phyloP scores from a whole-genome alignment of 345 rosid genomes.

The Raphanus raphanistrum region DNA sequence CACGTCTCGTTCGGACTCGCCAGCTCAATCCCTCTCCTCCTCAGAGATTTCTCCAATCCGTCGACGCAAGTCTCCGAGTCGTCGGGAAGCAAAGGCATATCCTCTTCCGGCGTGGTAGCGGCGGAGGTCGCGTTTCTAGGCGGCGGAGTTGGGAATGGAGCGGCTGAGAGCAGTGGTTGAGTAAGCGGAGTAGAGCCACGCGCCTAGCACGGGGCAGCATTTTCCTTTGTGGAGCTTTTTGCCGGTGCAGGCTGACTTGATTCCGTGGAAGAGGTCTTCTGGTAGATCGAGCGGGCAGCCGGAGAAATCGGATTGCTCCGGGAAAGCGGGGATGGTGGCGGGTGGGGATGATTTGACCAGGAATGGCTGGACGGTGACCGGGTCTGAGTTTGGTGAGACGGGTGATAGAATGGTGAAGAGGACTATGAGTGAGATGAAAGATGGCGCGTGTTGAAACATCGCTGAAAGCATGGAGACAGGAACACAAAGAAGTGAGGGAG shows the following conservation, averaged over 20 bases:
- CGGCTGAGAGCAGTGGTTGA: constrained; percentile 64
- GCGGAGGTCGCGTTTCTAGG: constrained; percentile 15
- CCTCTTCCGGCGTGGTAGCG: constrained; percentile 42
- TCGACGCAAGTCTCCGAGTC: constrained; percentile 95
- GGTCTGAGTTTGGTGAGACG: constrained; percentile 38
- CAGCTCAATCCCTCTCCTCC: constrained; percentile 62
- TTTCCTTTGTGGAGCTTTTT: constrained; percentile 52
- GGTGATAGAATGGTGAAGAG: constrained; percentile 33
- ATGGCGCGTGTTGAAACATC: constrained; percentile 47
- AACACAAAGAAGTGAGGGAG: constrained; percentile 10
- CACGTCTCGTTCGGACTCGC: constrained; percentile 73
- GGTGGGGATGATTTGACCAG: constrained; percentile 51
- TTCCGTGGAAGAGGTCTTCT: constrained; percentile 59
- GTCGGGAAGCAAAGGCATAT: constrained; percentile 85
- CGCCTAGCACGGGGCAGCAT: constrained; percentile 90
- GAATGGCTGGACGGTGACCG: constrained; percentile 50
- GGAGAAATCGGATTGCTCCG: constrained; percentile 71
- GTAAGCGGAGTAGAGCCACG: constrained; percentile 90
- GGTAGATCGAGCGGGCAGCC: constrained; percentile 76
- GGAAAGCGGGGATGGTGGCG: constrained; percentile 89
- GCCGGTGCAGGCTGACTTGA: constrained; percentile 57
- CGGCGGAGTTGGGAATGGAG: constrained; percentile 28
- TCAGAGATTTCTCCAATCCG: constrained; percentile 66
- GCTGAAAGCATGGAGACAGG: constrained; percentile 22
- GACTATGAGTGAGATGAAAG: constrained; percentile 22